Evolutionary conservation across 345 rosid genomes (phyloP).

Genomic region (Brassica incana): DNA sequence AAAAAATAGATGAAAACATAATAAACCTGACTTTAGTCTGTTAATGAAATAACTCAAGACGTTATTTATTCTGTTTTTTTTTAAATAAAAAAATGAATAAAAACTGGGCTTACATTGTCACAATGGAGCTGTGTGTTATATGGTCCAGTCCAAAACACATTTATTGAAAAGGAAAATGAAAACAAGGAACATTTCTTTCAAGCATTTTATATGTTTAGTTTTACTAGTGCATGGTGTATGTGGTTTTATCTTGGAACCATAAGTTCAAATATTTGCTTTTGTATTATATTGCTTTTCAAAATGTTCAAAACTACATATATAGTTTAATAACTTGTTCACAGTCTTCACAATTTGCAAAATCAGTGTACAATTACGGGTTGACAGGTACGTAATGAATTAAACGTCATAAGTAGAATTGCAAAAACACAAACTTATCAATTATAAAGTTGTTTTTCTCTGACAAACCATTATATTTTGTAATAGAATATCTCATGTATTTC

Average conservation of each 20-base stretch:
- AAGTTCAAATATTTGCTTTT: not conserved
- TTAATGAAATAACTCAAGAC: too few species aligned
- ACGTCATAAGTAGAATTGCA: not conserved
- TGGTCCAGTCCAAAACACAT: not conserved
- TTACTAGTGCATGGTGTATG: not conserved
- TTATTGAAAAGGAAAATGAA: not conserved
- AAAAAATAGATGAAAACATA: not conserved
- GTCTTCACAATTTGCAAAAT: not conserved
- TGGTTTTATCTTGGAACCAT: not conserved
- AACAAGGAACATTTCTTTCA: not conserved
- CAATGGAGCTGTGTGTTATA: not conserved
- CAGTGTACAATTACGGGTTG: not conserved
- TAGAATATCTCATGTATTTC: too few species aligned
- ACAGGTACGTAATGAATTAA: not conserved
- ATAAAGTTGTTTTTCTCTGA: not conserved
- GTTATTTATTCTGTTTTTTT: not conserved
- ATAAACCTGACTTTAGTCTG: conserved; percentile 26
- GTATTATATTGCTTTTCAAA: not conserved
- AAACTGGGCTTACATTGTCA: not conserved
- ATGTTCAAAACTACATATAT: not conserved
- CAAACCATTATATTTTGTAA: too few species aligned
- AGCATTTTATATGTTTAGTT: not conserved
- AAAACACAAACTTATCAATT: not conserved
- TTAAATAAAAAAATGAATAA: not conserved
- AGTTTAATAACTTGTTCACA: not conserved